Conservation (phyloP, 2,329 filamentous ascomycete genomes). For the Lachnellula arida region DNA sequence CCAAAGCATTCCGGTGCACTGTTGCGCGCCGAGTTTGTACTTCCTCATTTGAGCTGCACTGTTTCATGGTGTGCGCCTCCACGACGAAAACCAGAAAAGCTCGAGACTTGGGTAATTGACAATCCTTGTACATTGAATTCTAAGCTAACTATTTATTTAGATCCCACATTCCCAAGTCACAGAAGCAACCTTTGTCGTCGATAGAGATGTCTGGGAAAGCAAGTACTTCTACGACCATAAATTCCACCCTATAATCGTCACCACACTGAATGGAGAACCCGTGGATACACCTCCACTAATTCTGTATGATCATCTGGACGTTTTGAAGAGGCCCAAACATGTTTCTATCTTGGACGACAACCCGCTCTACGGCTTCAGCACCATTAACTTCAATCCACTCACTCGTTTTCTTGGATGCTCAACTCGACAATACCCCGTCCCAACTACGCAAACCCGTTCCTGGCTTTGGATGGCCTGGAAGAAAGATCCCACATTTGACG, state of each 20-base stretch:
- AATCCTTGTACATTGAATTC: not conserved
- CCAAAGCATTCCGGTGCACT: conserved; percentile 48
- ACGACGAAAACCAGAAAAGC: conserved; percentile 39
- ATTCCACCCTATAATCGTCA: conserved; percentile 41
- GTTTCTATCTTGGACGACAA: conserved; percentile 47
- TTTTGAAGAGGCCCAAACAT: conserved; percentile 38
- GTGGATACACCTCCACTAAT: conserved; percentile 50
- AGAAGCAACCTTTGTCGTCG: conserved; percentile 49
- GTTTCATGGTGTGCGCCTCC: conserved; percentile 50
- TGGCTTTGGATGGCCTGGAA: conserved; percentile 46
- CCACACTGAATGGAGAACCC: conserved; percentile 43
- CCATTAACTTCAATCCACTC: conserved; percentile 20
- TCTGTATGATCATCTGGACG: conserved; percentile 39
- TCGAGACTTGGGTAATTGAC: conserved; percentile 39
- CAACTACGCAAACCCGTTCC: conserved; percentile 39
- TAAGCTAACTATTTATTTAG: conserved; percentile 32
- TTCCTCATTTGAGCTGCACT: conserved; percentile 47
- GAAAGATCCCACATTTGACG: conserved; percentile 39
- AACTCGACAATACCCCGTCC: conserved; percentile 33
- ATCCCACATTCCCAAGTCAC: conserved; percentile 50
- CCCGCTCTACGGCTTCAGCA: conserved; percentile 44
- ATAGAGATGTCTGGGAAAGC: conserved; percentile 46
- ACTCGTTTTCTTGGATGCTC: conserved; percentile 34
- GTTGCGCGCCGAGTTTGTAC: conserved; percentile 47
- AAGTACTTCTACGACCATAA: conserved; percentile 44